Evolutionary conservation across 441 rosid species (phyloP).

Genomic region (Adansonia rubrostipa): DNA sequence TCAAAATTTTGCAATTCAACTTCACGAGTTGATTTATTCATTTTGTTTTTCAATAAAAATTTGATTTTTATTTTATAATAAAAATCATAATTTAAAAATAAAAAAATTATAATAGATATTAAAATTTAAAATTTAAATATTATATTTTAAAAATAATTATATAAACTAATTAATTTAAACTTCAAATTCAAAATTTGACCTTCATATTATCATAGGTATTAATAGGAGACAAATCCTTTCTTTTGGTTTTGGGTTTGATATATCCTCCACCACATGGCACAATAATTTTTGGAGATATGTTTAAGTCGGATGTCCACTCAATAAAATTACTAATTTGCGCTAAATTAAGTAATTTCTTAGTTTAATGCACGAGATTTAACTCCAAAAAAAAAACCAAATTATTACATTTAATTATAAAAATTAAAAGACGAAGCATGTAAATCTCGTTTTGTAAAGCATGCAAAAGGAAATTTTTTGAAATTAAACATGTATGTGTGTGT

Average conservation of each 20-base stretch:
- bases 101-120: too few species aligned
- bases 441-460: neutral
- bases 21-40: neutral
- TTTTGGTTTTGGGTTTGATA: neutral
- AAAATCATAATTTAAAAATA: too few species aligned
- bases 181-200: too few species aligned
- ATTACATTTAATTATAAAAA: neutral
- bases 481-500: too few species aligned
- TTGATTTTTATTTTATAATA: too few species aligned
- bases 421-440: neutral
- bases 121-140: too few species aligned
- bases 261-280: neutral
- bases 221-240: neutral
- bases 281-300: neutral
- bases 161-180: too few species aligned
- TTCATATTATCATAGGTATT: too few species aligned
- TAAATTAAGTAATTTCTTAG: neutral
- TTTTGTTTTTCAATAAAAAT: neutral
- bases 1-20: slow-evolving; percentile 6
- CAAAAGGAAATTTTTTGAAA: neutral
- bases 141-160: too few species aligned
- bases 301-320: neutral
- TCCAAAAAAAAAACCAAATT: neutral
- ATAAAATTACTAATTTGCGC: too few species aligned
- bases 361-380: neutral